Evolutionary conservation across 2,329 filamentous ascomycete genomes (phyloP), one percentile per base, ranked within the genome.

Genomic region (Bipolaris sorokiniana): DNA sequence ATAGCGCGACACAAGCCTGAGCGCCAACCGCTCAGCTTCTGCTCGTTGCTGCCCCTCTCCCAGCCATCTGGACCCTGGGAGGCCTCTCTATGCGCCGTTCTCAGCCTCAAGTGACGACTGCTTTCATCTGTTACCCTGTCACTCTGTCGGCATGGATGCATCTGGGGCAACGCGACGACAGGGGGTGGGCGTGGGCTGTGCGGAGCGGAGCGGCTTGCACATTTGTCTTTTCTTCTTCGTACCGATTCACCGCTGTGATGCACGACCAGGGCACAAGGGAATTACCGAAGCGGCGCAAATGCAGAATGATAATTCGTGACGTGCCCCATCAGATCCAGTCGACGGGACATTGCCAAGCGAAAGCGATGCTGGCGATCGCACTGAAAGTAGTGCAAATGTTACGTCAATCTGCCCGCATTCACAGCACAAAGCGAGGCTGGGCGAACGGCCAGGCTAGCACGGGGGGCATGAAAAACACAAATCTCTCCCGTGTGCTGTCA

Each of bases 1-100:
- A 36, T 26, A 28, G 49, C 37, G 47, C 54, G 45, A 48, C 33
- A 47, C 53, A 44, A 48, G 36, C 44, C 51, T 28, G 18, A 26
- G 40, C 55, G 37, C 51, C 44, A 54, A n/a, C 48, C 26, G 55
- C 37, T 56, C 48, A 47, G 40, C 15, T 47, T 40, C 50, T 46
- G 33, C 23, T 54, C 16, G 22, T 28, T 46, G 18, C 26, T 34
- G 45, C 38, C 28, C 37, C 44, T 42, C 54, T 38, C 45, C 51
- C 53, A 56, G 16, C 45, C 48, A 48, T 63, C 63, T 62, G 61
- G 62, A 61, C 63, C 55, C 52, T 57, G 54, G 18, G 5, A 45
- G 26, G 48, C 26, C 15, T 22, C 53, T 47, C 45, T 36, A 3
- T 6, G 16, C 51, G 36, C 62, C 34, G 44, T 28, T 31, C 55